phyloP scores from a whole-genome alignment of 208 protist species.

The Trypanosoma cruzi region DNA sequence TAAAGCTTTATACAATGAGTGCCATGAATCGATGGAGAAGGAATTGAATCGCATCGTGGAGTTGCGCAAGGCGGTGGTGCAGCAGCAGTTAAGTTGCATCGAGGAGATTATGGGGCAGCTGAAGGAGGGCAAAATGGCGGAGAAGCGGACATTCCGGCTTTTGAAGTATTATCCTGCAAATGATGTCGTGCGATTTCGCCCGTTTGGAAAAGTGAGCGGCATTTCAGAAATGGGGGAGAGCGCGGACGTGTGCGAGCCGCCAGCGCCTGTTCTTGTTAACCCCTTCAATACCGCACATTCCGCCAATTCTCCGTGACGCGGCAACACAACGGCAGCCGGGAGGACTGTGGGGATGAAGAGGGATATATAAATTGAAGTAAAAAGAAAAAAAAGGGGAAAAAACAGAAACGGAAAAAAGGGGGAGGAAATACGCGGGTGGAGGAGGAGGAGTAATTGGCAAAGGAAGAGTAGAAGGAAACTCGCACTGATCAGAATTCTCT shows the following conservation, averaged over 20 bases:
- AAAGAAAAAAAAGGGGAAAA: no score
- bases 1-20: slow-evolving; percentile 42
- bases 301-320: no score
- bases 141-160: slow-evolving; percentile 75
- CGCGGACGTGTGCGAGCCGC: slow-evolving; percentile 78
- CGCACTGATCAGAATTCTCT: no score
- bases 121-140: slow-evolving; percentile 61
- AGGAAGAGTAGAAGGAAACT: no score
- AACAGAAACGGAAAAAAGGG: no score
- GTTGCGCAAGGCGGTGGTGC: slow-evolving; percentile 43
- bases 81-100: slow-evolving; percentile 58
- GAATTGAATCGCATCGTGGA: slow-evolving; percentile 75
- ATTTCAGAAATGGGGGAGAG: slow-evolving; percentile 85
- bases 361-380: no score
- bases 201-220: slow-evolving; percentile 87
- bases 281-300: slow-evolving; percentile 35
- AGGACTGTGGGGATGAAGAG: no score
- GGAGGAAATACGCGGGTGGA: no score
- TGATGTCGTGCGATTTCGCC: slow-evolving; percentile 73
- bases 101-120: slow-evolving; percentile 49
- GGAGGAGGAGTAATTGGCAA: no score
- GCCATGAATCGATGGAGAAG: slow-evolving; percentile 43
- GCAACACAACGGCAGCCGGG: no score
- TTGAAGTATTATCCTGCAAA: slow-evolving; percentile 91
- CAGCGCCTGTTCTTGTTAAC: slow-evolving; percentile 81